Percentiles rank a stretch among this genome's conserved stretches.
Conservation (phyloP, 352 stramenopile species). For the Pythium graminicola region DNA sequence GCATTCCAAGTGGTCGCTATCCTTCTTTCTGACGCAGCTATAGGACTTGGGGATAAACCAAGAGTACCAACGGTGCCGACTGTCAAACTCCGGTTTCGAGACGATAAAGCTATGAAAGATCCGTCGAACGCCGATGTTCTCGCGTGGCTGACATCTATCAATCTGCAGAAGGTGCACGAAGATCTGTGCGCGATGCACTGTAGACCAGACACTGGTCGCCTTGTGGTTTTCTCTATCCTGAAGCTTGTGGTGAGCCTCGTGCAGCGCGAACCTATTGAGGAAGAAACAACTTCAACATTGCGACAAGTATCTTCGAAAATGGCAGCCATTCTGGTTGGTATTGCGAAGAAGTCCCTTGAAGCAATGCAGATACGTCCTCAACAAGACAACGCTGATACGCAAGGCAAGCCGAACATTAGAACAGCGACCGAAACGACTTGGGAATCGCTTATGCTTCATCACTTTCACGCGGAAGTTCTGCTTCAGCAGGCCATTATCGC, state of each 20-base stretch:
- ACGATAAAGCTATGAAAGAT: slow-evolving; percentile 17
- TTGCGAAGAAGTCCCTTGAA: not conserved
- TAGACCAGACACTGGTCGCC: not conserved
- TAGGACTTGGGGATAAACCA: not conserved
- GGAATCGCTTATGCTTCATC: slow-evolving; percentile 5
- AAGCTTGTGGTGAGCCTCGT: slow-evolving; percentile 2
- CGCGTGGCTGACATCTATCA: slow-evolving; percentile 14
- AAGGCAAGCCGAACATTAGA: too few species aligned
- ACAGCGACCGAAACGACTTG: not conserved
- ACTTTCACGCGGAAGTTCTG: slow-evolving; percentile 12
- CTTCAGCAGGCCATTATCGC: slow-evolving; percentile 8
- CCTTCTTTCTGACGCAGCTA: slow-evolving; percentile 24
- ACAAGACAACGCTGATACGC: not conserved
- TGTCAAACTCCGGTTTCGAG: slow-evolving; percentile 17
- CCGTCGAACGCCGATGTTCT: slow-evolving; percentile 7
- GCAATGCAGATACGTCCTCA: not conserved
- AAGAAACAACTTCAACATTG: slow-evolving; percentile 28
- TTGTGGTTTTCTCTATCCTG: slow-evolving; percentile 13
- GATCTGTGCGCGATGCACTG: slow-evolving; percentile 5
- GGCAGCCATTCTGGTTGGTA: not conserved
- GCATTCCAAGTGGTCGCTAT: slow-evolving; percentile 31
- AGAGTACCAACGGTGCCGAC: not conserved
- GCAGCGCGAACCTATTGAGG: slow-evolving; percentile 34
- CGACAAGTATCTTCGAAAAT: slow-evolving; percentile 12
- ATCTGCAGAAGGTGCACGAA: slow-evolving; percentile 9